phyloP scores from a whole-genome alignment of 257 asterid species.

The Penstemon eatonii region DNA sequence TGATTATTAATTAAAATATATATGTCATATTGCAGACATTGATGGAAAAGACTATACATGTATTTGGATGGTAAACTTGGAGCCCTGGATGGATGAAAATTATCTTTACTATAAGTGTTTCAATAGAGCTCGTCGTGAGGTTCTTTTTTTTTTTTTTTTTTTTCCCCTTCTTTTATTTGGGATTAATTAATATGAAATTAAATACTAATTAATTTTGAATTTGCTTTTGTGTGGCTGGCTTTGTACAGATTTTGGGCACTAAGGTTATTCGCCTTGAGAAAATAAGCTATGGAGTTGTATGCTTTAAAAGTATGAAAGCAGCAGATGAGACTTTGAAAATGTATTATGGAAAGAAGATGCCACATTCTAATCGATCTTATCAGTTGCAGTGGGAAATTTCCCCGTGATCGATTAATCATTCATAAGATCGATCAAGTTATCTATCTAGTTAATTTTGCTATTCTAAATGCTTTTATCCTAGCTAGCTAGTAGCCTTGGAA shows the following conservation, averaged over 20 bases:
- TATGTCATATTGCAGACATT: conserved; percentile 18
- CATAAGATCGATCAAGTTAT: no score
- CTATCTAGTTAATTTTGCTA: no score
- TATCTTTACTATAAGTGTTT: conserved; percentile 35
- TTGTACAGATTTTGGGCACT: conserved; percentile 27
- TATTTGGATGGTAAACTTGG: conserved; percentile 13
- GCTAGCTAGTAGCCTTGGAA: no score
- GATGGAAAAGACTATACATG: not conserved
- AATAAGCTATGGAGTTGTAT: not conserved
- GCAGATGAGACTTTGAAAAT: not conserved
- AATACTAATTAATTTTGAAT: no score
- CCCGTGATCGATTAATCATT: not conserved
- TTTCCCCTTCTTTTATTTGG: not conserved
- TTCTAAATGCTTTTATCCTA: no score
- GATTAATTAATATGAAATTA: not conserved
- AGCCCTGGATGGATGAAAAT: conserved; percentile 35
- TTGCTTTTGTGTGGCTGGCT: not conserved
- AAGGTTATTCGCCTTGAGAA: not conserved
- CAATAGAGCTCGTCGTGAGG: conserved; percentile 13
- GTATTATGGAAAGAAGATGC: conserved; percentile 25
- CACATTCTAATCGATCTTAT: conserved; percentile 8
- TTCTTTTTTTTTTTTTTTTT: not conserved
- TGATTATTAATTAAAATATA: not conserved
- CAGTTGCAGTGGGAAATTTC: not conserved
- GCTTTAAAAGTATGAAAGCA: conserved; percentile 17